Evolutionary conservation across 805 yeast species (phyloP).

Genomic region (Schwanniomyces occidentalis): DNA sequence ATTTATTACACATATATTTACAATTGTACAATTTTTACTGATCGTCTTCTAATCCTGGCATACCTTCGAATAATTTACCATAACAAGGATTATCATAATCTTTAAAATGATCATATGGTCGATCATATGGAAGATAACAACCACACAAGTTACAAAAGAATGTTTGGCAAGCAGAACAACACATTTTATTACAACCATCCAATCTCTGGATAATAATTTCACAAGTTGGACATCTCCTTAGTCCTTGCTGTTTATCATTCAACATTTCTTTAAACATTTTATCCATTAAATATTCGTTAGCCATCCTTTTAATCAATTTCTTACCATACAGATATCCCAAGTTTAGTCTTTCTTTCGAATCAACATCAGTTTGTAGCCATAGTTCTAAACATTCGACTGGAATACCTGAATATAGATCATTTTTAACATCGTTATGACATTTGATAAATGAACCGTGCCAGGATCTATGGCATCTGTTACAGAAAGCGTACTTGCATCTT

Average conservation of each 20-base stretch:
- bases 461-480: slow-evolving; percentile 55
- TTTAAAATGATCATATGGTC: slow-evolving; percentile 55
- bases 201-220: slow-evolving; percentile 48
- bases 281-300: slow-evolving; percentile 49
- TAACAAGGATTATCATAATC: slow-evolving; percentile 45
- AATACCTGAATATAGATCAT: slow-evolving; percentile 25
- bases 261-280: slow-evolving; percentile 46
- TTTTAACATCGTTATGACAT: slow-evolving; percentile 34
- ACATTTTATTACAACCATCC: slow-evolving; percentile 69
- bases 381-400: slow-evolving; percentile 33
- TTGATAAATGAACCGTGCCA: slow-evolving; percentile 58
- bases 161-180: slow-evolving; percentile 49
- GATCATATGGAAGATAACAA: slow-evolving; percentile 29
- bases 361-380: slow-evolving; percentile 30
- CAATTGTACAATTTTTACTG: background rate
- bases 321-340: slow-evolving; percentile 48
- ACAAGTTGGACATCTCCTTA: slow-evolving; percentile 56
- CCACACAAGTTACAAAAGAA: slow-evolving; percentile 61
- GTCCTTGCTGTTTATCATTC: slow-evolving; percentile 38
- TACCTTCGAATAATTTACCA: slow-evolving; percentile 54
- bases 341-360: slow-evolving; percentile 31
- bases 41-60: slow-evolving; percentile 25
- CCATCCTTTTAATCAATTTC: slow-evolving; percentile 39
- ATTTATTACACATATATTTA: too few species aligned
- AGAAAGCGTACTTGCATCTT: slow-evolving; percentile 53